A percentile compares a stretch with the other conserved stretches of the same genome.
Conservation (phyloP, 257 asterid species). For the Solanum lycopersicoides region DNA sequence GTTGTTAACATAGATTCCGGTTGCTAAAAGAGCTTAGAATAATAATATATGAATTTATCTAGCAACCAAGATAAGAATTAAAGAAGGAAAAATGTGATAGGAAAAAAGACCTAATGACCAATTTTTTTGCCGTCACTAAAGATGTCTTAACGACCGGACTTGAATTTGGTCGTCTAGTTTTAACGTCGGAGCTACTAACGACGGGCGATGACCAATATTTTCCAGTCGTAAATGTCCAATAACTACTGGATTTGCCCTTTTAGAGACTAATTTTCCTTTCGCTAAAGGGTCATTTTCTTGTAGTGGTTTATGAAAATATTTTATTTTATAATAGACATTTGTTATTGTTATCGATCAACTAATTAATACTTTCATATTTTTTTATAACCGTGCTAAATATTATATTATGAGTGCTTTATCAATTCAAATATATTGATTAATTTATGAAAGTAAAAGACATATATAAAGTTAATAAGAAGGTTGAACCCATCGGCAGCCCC, state of each 20-base stretch:
- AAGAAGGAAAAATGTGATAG: neutral
- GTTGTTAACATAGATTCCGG: neutral
- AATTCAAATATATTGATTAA: too few relatives aligned
- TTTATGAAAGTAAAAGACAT: too few relatives aligned
- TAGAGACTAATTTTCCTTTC: neutral
- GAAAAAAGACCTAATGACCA: too few relatives aligned
- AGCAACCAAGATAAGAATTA: too few relatives aligned
- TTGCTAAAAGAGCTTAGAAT: neutral
- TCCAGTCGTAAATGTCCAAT: neutral
- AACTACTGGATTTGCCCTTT: neutral
- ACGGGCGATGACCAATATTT: neutral
- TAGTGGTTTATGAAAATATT: neutral
- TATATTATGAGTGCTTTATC: too few relatives aligned
- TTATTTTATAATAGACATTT: too few relatives aligned
- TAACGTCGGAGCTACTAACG: neutral
- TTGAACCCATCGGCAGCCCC: too few relatives aligned
- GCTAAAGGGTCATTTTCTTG: neutral
- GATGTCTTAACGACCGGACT: neutral
- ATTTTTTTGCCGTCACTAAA: neutral
- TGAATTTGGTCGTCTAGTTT: neutral
- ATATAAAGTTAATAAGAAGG: too few relatives aligned
- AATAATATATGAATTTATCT: too few relatives aligned
- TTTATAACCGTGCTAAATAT: too few relatives aligned
- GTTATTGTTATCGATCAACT: too few relatives aligned
- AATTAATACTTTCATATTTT: too few relatives aligned